Conservation (phyloP, 768 basidiomycete species). For the Cystobasidium tubakii region DNA sequence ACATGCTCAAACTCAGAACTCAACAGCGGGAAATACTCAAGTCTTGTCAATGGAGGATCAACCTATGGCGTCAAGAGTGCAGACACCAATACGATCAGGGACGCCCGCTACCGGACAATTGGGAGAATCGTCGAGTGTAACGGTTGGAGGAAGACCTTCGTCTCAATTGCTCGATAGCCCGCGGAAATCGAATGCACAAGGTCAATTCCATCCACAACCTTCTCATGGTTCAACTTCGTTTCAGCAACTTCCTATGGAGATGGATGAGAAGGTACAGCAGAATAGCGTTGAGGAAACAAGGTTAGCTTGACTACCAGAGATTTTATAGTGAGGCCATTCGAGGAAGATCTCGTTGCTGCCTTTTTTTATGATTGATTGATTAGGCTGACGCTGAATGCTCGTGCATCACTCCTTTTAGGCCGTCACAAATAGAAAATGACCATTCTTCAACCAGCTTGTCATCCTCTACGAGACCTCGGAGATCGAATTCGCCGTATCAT, state of each 20-base stretch:
- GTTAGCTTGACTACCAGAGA: background rate
- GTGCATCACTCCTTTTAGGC: background rate
- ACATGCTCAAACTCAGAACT: slow-evolving; percentile 14
- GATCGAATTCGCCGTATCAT: background rate
- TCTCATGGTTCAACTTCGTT: background rate
- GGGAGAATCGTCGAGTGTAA: background rate
- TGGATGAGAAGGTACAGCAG: background rate
- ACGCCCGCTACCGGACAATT: background rate
- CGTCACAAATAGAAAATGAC: background rate
- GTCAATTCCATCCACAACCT: background rate
- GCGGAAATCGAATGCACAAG: background rate
- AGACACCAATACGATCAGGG: slow-evolving; percentile 9
- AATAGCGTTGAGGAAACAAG: background rate
- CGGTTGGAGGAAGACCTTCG: background rate
- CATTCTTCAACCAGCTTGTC: background rate
- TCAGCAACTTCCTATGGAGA: background rate
- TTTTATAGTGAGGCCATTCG: background rate
- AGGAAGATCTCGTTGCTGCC: background rate
- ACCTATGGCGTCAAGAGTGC: slow-evolving; percentile 5
- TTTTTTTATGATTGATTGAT: too few relatives aligned
- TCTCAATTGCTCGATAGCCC: background rate
- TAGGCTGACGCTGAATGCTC: too few relatives aligned
- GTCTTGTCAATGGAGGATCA: slow-evolving; percentile 33
- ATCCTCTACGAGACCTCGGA: background rate
- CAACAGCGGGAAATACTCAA: background rate